Conservation (phyloP, 139 green algal genomes). For the Chlorella sp. region DNA sequence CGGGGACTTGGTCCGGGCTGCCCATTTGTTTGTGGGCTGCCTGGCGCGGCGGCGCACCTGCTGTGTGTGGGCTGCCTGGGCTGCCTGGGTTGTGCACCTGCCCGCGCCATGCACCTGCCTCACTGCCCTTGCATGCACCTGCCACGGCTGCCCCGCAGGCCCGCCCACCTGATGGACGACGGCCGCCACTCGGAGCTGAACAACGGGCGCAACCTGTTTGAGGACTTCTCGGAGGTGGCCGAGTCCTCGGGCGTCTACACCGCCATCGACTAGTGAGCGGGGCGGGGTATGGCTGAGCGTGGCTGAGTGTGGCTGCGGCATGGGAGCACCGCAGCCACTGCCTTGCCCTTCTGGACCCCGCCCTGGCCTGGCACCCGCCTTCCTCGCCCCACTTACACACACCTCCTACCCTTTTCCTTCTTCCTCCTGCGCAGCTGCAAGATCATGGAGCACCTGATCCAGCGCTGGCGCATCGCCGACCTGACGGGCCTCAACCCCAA, state of each 20-base stretch:
- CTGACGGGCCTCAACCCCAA: conserved; percentile 68
- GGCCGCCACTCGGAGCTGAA: conserved; percentile 70
- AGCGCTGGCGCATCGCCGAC: conserved; percentile 80
- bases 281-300: too few species aligned
- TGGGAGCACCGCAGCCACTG: too few species aligned
- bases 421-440: conserved; percentile 43
- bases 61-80: too few species aligned
- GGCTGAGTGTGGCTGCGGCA: too few species aligned
- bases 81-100: too few species aligned
- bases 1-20: conserved; percentile 33
- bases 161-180: conserved; percentile 90
- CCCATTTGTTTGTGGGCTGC: conserved; percentile 32
- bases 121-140: too few species aligned
- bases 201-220: conserved; percentile 85
- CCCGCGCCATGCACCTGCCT: too few species aligned
- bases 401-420: too few species aligned
- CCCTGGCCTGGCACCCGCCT: too few species aligned
- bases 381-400: too few species aligned
- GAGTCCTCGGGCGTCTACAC: conserved; percentile 68
- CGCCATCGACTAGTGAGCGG: conserved; percentile 84
- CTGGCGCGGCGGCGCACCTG: too few species aligned
- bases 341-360: too few species aligned
- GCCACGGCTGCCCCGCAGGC: conserved; percentile 64
- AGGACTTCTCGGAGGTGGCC: conserved; percentile 87
- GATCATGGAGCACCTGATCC: conserved; percentile 85